These are phyloP conservation scores for Rhododendron simsii DNA, from an alignment of 148 eudicot genomes.

Conservation along the genomic window DNA sequence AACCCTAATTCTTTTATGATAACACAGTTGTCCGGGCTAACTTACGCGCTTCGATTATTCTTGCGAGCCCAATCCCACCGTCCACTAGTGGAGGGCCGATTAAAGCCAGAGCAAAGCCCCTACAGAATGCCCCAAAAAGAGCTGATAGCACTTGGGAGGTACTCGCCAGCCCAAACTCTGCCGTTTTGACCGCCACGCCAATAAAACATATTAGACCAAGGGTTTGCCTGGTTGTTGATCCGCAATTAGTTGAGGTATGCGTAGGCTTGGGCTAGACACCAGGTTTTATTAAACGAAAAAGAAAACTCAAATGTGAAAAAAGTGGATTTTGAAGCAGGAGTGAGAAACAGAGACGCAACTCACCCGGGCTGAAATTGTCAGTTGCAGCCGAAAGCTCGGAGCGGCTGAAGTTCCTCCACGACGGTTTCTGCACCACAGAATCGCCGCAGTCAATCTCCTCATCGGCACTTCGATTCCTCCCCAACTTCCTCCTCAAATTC, in stretches of 20 bases:
- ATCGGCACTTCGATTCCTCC: conserved; percentile 43
- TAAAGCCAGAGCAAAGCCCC: too few relatives aligned
- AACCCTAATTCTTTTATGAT: background rate
- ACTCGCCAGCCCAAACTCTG: background rate
- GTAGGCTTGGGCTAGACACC: background rate
- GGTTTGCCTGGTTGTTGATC: background rate
- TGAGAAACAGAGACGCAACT: background rate
- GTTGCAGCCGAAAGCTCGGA: conserved; percentile 19
- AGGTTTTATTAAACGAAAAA: background rate
- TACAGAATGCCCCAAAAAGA: too few relatives aligned
- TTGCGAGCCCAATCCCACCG: too few relatives aligned
- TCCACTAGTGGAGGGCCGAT: too few relatives aligned
- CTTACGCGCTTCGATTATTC: too few relatives aligned
- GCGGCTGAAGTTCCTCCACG: conserved; percentile 15
- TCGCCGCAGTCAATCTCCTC: conserved; percentile 35
- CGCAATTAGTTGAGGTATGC: too few relatives aligned
- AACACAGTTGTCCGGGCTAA: too few relatives aligned
- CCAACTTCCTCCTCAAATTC: conserved; percentile 37
- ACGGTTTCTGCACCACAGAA: conserved; percentile 27
- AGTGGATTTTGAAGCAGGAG: background rate
- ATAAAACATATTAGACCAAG: background rate
- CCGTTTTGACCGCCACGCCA: background rate
- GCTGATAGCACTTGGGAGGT: background rate
- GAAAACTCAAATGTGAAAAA: background rate
- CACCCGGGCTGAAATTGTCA: conserved; percentile 19